Evolutionary conservation across 345 rosid species (phyloP).

Genomic region (Pistacia vera): DNA sequence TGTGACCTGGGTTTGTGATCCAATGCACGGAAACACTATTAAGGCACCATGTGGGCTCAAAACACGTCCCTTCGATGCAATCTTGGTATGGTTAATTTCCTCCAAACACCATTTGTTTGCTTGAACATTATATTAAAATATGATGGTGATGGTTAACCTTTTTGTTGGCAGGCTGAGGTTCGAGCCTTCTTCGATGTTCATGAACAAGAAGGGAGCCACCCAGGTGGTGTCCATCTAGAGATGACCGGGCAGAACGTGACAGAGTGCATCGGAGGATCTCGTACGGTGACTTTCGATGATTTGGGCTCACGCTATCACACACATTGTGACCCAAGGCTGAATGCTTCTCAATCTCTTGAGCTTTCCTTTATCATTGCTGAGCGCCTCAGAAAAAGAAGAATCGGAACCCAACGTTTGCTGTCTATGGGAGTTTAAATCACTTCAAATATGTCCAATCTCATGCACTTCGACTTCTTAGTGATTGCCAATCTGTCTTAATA

Average conservation of each 20-base stretch:
- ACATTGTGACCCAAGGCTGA: conserved; percentile 67
- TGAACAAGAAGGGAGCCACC: conserved; percentile 66
- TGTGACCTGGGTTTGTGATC: conserved; percentile 74
- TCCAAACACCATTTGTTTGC: conserved; percentile 3
- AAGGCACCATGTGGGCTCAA: conserved; percentile 70
- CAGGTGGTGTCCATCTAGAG: conserved; percentile 66
- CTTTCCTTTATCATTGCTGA: conserved; percentile 61
- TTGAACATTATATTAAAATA: not conserved
- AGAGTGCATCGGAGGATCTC: conserved; percentile 68
- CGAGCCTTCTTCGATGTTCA: conserved; percentile 64
- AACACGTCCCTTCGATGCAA: conserved; percentile 69
- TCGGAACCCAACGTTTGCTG: conserved; percentile 31
- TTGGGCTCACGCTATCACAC: conserved; percentile 66
- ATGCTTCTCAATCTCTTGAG: conserved; percentile 68
- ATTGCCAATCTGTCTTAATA: not conserved
- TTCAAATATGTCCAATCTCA: not conserved
- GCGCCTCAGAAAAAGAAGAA: conserved; percentile 58
- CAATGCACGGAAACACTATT: conserved; percentile 73
- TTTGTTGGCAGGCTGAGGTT: conserved; percentile 48
- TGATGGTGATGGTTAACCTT: too few relatives aligned
- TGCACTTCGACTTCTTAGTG: not conserved
- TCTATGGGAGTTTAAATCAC: conserved; percentile 18
- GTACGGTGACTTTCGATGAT: conserved; percentile 58
- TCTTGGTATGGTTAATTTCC: conserved; percentile 43
- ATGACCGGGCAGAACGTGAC: conserved; percentile 73